Evolutionary conservation across 805 yeast genomes (phyloP).

Genomic region (Kluyveromyces starmeri): DNA sequence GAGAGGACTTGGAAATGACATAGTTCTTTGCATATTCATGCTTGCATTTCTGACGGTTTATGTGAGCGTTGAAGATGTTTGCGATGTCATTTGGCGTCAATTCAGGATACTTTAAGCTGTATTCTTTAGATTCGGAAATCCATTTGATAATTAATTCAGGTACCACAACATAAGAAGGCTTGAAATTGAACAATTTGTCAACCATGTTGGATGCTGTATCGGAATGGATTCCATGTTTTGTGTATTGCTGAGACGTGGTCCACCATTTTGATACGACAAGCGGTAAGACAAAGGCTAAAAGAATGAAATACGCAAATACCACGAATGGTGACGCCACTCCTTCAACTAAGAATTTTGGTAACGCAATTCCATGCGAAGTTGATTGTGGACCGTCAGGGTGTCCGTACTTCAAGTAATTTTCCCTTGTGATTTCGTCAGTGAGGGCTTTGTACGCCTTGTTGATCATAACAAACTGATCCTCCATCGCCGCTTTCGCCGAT

Average conservation of each 20-base stretch:
- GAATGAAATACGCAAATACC: constrained; percentile 50
- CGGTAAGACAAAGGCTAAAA: constrained; percentile 77
- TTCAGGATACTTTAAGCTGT: constrained; percentile 34
- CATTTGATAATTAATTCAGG: constrained; percentile 48
- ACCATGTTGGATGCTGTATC: constrained; percentile 76
- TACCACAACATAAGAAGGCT: constrained; percentile 56
- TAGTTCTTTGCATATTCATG: constrained; percentile 36
- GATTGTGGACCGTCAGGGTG: constrained; percentile 98
- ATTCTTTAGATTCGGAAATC: constrained; percentile 62
- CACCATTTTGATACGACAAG: constrained; percentile 83
- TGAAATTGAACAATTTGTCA: constrained; percentile 61
- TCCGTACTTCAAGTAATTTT: constrained; percentile 79
- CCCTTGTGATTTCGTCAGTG: constrained; percentile 79
- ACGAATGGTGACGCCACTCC: constrained; percentile 63
- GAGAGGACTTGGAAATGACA: constrained; percentile 48
- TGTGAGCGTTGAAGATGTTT: constrained; percentile 45
- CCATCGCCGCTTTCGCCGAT: constrained; percentile 49
- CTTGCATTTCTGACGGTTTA: constrained; percentile 40
- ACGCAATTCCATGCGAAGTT: constrained; percentile 83
- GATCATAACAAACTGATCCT: constrained; percentile 69
- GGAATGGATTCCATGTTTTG: constrained; percentile 74
- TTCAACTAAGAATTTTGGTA: constrained; percentile 85
- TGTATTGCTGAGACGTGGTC: constrained; percentile 68
- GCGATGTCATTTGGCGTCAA: constrained; percentile 40
- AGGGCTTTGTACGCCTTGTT: constrained; percentile 90